These are phyloP conservation scores for Amesomyces nigricolor DNA, from an alignment of 2,329 filamentous ascomycete genomes.

Conservation along the genomic window DNA sequence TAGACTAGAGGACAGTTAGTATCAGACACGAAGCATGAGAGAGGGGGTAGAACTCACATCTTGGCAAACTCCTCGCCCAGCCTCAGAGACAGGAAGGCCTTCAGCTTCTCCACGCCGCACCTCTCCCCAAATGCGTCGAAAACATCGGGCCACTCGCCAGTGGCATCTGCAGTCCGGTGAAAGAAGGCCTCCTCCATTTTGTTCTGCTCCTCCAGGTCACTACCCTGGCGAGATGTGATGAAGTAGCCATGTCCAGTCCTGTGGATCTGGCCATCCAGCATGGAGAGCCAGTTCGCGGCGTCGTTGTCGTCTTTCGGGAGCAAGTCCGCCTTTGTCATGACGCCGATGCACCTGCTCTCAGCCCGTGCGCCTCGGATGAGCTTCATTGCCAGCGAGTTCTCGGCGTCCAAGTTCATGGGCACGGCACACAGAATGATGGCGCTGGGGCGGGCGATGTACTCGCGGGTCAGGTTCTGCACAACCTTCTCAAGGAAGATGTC, in stretches of 20 bases:
- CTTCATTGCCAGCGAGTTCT: conserved; percentile 65
- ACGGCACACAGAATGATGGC: conserved; percentile 73
- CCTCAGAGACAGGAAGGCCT: conserved; percentile 47
- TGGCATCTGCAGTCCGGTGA: conserved; percentile 30
- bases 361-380: conserved; percentile 56
- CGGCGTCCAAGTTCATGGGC: conserved; percentile 71
- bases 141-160: conserved; percentile 41
- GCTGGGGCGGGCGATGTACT: conserved; percentile 63
- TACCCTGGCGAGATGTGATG: conserved; percentile 62
- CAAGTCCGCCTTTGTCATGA: conserved; percentile 81
- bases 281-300: conserved; percentile 56
- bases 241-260: conserved; percentile 70
- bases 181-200: conserved; percentile 51
- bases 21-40: no score
- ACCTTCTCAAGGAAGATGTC: conserved; percentile 66
- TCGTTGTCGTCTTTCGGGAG: conserved; percentile 47
- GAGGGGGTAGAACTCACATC: conserved; percentile 34
- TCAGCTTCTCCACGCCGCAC: conserved; percentile 50
- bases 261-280: conserved; percentile 59
- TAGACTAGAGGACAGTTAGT: conserved; percentile 19
- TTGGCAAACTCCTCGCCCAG: conserved; percentile 50
- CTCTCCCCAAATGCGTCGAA: conserved; percentile 45
- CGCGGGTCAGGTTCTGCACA: conserved; percentile 62
- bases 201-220: conserved; percentile 45
- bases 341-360: conserved; percentile 58